Conservation (phyloP, 2,329 filamentous ascomycete species). For the Epichloe amarillans region DNA sequence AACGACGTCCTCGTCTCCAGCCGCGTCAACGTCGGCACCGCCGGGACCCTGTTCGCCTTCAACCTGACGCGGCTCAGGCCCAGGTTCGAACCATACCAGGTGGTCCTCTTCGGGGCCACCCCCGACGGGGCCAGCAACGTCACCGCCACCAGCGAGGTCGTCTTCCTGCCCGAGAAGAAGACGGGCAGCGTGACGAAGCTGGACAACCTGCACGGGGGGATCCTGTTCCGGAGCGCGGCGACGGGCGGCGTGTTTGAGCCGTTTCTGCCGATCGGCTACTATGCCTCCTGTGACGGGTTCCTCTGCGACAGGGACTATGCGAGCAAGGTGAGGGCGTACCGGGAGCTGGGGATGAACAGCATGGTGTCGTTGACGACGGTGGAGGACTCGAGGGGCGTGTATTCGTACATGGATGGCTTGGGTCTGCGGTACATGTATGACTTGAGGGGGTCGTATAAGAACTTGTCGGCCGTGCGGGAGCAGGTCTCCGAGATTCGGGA, state of each 20-base stretch:
- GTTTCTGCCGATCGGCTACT: conserved; percentile 31
- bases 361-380: conserved; percentile 30
- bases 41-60: conserved; percentile 24
- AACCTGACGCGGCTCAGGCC: conserved; percentile 22
- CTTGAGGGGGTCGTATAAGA: conserved; percentile 30
- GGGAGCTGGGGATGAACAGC: conserved; percentile 27
- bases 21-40: conserved; percentile 20
- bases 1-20: conserved; percentile 20
- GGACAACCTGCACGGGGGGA: conserved; percentile 31
- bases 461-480: conserved; percentile 24
- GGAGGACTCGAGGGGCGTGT: conserved; percentile 21
- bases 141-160: conserved; percentile 23
- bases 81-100: conserved; percentile 22
- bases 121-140: conserved; percentile 18
- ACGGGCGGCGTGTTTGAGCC: conserved; percentile 24
- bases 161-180: conserved; percentile 29
- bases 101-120: conserved; percentile 24
- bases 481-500: conserved; percentile 27
- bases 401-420: conserved; percentile 25
- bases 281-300: conserved; percentile 29
- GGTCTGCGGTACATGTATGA: conserved; percentile 32
- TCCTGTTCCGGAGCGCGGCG: conserved; percentile 24
- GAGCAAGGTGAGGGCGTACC: conserved; percentile 20
- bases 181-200: conserved; percentile 31
- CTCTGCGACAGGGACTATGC: conserved; percentile 25